A percentile compares a stretch with the other conserved stretches of the same genome.
These are phyloP conservation scores for Apiospora malaysiana DNA, from an alignment of 2,329 filamentous ascomycete genomes.

Conservation along the genomic window DNA sequence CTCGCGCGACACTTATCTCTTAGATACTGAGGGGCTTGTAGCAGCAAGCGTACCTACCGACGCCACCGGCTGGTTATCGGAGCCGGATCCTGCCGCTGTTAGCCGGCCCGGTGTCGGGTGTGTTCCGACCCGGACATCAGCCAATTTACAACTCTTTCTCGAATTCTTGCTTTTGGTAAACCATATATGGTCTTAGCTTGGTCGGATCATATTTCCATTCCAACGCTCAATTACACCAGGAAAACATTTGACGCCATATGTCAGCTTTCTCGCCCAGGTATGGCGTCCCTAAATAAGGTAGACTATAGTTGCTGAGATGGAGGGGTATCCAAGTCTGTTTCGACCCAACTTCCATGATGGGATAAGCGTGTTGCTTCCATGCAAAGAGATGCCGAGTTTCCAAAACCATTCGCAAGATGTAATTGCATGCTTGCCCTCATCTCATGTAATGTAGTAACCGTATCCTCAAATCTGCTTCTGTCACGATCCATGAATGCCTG, in stretches of 20 bases:
- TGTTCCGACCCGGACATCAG: background rate
- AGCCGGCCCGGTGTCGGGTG: constrained; percentile 13
- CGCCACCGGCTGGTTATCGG: constrained; percentile 13
- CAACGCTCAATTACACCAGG: too few species aligned
- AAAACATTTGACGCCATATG: too few species aligned
- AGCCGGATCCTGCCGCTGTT: constrained; percentile 7
- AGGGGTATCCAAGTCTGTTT: background rate
- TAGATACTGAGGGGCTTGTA: background rate
- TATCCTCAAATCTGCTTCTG: background rate
- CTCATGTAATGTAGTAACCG: too few species aligned
- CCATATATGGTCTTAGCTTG: background rate
- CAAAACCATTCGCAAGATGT: background rate
- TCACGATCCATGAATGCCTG: background rate
- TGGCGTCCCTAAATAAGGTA: background rate
- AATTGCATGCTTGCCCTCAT: background rate
- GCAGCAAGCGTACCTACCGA: background rate
- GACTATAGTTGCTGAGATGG: background rate
- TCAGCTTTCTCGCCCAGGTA: too few species aligned
- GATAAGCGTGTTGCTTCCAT: background rate
- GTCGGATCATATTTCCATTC: too few species aligned
- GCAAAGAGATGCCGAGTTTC: background rate
- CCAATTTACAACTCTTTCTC: background rate
- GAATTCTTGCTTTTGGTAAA: too few species aligned
- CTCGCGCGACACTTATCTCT: background rate
- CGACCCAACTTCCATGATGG: background rate